These are phyloP conservation scores for Coemansia biformis DNA, from an alignment of 192 early-diverging fungal species.

Conservation along the genomic window DNA sequence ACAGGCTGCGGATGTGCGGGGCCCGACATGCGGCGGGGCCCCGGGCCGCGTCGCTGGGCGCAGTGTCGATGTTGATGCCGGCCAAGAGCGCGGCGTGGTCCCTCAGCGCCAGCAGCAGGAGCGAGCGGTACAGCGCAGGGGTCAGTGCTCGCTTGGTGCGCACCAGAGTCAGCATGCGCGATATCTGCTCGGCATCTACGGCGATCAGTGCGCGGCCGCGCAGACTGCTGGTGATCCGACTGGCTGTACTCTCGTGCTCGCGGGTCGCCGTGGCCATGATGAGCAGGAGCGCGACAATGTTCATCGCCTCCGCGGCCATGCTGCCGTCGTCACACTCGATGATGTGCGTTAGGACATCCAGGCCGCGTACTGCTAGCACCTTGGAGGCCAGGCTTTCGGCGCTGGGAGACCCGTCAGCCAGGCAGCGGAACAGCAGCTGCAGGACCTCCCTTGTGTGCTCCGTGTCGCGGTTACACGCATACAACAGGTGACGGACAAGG, in stretches of 20 bases:
- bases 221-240: constrained; percentile 37
- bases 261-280: constrained; percentile 17
- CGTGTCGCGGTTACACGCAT: constrained; percentile 33
- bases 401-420: constrained; percentile 37
- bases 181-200: constrained; percentile 16
- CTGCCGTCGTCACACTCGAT: constrained; percentile 39
- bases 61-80: constrained; percentile 27
- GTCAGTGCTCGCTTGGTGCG: constrained; percentile 33
- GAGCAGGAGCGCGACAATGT: constrained; percentile 36
- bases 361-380: constrained; percentile 16
- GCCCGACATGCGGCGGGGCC: constrained; percentile 1
- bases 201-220: constrained; percentile 17
- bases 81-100: constrained; percentile 36
- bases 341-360: constrained; percentile 32
- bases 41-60: neutral
- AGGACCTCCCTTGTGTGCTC: constrained; percentile 36
- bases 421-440: constrained; percentile 36
- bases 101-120: constrained; percentile 20
- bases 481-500: constrained; percentile 28
- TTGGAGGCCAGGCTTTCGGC: constrained; percentile 22
- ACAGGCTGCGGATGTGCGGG: constrained; percentile 27
- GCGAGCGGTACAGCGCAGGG: constrained; percentile 28
- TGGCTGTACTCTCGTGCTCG: constrained; percentile 28
- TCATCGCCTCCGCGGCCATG: constrained; percentile 32
- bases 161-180: constrained; percentile 23